These are phyloP conservation scores for Marchantia polymorpha DNA, from an alignment of 225 moss, liverwort and hornwort genomes.

Conservation along the genomic window DNA sequence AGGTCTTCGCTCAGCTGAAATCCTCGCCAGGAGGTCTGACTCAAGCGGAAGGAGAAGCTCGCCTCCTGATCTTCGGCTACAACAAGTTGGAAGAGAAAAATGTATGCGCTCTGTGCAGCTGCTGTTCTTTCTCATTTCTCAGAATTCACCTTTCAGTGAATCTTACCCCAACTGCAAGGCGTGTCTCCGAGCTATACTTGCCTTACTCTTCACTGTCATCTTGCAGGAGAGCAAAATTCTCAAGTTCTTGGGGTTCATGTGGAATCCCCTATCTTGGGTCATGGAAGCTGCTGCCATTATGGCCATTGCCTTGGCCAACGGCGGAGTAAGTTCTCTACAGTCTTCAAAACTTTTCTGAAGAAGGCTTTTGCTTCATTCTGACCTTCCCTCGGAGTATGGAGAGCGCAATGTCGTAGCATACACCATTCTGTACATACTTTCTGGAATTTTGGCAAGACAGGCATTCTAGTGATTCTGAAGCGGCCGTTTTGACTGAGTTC, in stretches of 20 bases:
- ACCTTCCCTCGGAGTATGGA: no score
- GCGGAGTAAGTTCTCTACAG: background rate
- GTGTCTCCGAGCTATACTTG: background rate
- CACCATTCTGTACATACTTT: no score
- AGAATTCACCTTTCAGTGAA: no score
- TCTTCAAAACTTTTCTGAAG: no score
- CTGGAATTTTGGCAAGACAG: no score
- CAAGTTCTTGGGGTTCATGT: constrained; percentile 28
- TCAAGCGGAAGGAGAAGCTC: constrained; percentile 9
- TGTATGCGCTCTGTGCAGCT: background rate
- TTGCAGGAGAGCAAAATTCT: constrained; percentile 16
- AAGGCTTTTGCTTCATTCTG: no score
- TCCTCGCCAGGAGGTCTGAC: constrained; percentile 13
- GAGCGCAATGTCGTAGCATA: no score
- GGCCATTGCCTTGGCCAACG: constrained; percentile 25
- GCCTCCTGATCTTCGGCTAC: constrained; percentile 13
- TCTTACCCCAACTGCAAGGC: no score
- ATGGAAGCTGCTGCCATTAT: constrained; percentile 24
- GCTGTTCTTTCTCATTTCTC: background rate
- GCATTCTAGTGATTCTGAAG: no score
- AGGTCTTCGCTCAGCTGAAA: constrained; percentile 15
- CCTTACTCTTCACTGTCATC: background rate
- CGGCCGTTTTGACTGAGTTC: no score
- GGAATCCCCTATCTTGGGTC: constrained; percentile 31
- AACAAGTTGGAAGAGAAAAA: constrained; percentile 22